These are phyloP conservation scores for Chaetomiaceae sp. DNA, from an alignment of 2,329 filamentous ascomycete genomes.

Conservation along the genomic window DNA sequence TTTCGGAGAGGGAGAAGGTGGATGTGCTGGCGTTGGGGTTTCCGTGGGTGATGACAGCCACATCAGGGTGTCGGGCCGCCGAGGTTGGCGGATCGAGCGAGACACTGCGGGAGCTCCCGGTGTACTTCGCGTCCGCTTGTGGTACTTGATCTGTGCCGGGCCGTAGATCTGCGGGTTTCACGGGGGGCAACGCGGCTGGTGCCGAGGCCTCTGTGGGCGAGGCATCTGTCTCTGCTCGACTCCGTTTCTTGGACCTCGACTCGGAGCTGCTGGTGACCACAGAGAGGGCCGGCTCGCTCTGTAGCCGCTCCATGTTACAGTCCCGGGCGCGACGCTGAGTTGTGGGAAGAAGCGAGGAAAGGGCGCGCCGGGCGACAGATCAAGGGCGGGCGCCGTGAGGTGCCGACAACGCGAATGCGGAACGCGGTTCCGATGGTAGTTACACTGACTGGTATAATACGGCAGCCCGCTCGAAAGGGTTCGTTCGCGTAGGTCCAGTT, in stretches of 20 bases:
- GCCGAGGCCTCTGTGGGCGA: slow-evolving; percentile 1
- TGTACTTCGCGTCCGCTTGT: not conserved
- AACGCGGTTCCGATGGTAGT: too few species aligned
- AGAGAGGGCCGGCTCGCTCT: not conserved
- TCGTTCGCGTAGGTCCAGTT: too few species aligned
- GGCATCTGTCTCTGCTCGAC: slow-evolving; percentile 8
- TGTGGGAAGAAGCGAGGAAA: not conserved
- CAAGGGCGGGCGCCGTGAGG: not conserved
- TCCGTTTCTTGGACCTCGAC: slow-evolving; percentile 9
- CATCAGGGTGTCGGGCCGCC: not conserved
- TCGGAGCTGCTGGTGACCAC: not conserved
- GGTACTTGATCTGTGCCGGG: not conserved
- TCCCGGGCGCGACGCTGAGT: not conserved
- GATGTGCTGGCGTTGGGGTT: slow-evolving; percentile 5
- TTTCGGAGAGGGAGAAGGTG: slow-evolving; percentile 5
- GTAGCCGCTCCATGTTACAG: slow-evolving; percentile 8
- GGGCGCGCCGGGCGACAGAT: not conserved
- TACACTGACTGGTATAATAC: too few species aligned
- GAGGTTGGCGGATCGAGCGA: slow-evolving; percentile 4
- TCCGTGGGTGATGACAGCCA: not conserved
- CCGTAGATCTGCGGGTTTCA: not conserved
- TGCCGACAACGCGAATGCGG: too few species aligned
- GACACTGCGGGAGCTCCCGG: not conserved
- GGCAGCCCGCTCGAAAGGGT: too few species aligned
- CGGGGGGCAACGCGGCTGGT: not conserved